Conservation (phyloP, 2,329 filamentous ascomycete species). For the Xylariaceae sp. region DNA sequence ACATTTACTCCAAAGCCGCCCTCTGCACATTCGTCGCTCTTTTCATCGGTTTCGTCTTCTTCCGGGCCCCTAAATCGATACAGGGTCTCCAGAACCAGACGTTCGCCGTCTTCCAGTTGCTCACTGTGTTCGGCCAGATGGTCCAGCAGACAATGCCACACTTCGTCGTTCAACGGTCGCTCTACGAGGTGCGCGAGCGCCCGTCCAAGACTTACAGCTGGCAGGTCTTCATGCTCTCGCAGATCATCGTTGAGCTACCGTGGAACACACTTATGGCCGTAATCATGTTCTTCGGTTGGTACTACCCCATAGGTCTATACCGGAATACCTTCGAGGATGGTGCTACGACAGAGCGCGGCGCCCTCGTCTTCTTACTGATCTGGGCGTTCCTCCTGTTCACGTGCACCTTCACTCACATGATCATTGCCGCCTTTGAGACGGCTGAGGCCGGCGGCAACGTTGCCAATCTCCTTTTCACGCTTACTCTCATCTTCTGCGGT, state of each 20-base stretch:
- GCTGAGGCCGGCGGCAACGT: conserved; percentile 74
- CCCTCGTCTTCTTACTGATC: conserved; percentile 73
- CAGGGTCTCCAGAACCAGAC: conserved; percentile 83
- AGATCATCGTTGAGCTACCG: conserved; percentile 79
- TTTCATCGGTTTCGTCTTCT: conserved; percentile 82
- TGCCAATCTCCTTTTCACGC: conserved; percentile 68
- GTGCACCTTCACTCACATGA: conserved; percentile 73
- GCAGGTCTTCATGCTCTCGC: conserved; percentile 79
- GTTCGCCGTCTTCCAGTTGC: conserved; percentile 80
- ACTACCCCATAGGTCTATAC: conserved; percentile 79
- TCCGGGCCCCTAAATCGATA: conserved; percentile 63
- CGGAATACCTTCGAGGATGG: conserved; percentile 61
- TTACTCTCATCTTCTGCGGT: conserved; percentile 71
- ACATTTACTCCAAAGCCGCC: conserved; percentile 77
- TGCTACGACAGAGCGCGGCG: conserved; percentile 64
- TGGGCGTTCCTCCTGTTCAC: conserved; percentile 74
- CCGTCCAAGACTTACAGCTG: conserved; percentile 81
- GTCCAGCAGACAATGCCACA: conserved; percentile 81
- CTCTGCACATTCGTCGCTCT: conserved; percentile 63
- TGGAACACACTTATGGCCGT: conserved; percentile 75
- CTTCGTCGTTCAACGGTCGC: conserved; percentile 73
- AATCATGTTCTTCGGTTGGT: conserved; percentile 78
- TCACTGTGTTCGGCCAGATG: conserved; percentile 76
- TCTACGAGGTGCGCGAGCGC: conserved; percentile 82
- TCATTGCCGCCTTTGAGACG: conserved; percentile 70